Percentiles rank a stretch among this genome's conserved stretches.
Conservation (phyloP, 2,329 filamentous ascomycete species). For the Fusarium paranaense region DNA sequence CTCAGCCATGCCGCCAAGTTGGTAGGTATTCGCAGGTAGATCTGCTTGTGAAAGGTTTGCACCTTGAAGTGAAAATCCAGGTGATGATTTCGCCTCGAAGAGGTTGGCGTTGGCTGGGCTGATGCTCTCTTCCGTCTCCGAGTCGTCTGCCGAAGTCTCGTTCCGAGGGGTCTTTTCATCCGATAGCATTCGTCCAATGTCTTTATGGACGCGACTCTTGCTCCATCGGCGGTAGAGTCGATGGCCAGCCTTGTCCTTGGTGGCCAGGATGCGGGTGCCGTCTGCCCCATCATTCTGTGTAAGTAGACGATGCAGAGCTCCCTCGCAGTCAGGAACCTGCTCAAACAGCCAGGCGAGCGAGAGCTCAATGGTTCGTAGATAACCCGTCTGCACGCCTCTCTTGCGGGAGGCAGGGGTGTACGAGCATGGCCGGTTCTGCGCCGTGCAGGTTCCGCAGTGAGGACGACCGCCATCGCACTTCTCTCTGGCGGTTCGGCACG, state of each 20-base stretch:
- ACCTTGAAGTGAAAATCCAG: slow-evolving; percentile 32
- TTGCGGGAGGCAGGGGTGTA: slow-evolving; percentile 82
- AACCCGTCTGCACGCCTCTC: slow-evolving; percentile 82
- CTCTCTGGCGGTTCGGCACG: slow-evolving; percentile 74
- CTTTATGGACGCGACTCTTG: slow-evolving; percentile 69
- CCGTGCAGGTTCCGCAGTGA: slow-evolving; percentile 73
- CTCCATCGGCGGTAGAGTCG: slow-evolving; percentile 72
- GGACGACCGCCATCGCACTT: slow-evolving; percentile 79
- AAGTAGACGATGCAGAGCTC: slow-evolving; percentile 66
- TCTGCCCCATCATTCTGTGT: slow-evolving; percentile 57
- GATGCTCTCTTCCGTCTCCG: slow-evolving; percentile 45
- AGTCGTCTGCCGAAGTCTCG: slow-evolving; percentile 51
- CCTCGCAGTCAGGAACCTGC: slow-evolving; percentile 69
- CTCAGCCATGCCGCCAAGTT: slow-evolving; percentile 7
- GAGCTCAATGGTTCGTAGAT: slow-evolving; percentile 79
- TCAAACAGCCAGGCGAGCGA: slow-evolving; percentile 75
- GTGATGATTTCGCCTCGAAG: slow-evolving; percentile 34
- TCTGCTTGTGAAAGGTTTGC: slow-evolving; percentile 20
- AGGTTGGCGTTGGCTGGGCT: slow-evolving; percentile 35
- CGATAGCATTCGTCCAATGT: slow-evolving; percentile 72
- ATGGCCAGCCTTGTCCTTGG: slow-evolving; percentile 65
- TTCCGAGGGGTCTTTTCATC: slow-evolving; percentile 50
- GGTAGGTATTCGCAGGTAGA: slow-evolving; percentile 5
- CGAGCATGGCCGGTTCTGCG: slow-evolving; percentile 73
- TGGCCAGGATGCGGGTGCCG: slow-evolving; percentile 57